Evolutionary conservation across 2,329 filamentous ascomycete genomes (phyloP), one percentile per base, ranked within the genome.

Genomic region (Penicillium decumbens): DNA sequence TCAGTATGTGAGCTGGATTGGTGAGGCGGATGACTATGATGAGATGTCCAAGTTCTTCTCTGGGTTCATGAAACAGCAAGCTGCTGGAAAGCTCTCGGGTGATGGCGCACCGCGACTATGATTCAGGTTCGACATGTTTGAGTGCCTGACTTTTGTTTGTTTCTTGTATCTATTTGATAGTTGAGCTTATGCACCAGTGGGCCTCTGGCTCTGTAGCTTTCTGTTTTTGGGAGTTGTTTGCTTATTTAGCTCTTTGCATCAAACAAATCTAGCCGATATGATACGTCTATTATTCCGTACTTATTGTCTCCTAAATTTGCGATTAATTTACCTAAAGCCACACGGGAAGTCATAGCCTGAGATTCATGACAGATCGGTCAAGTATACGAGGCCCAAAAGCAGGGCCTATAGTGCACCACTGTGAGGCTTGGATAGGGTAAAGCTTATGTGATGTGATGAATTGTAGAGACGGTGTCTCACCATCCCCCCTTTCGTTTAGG

Each of bases 1-100:
- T 67, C 80, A 82, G 64, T 79, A 78, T 77, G 45, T 61, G 13
- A 56, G 52, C 15, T 59, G 56, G 55, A 40, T 59, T 6, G 56
- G 58, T 63, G 56, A 60, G 33, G 35, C 55, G 25, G 56, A 59
- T 43, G 52, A 56, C 20, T 55, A 55, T 37, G 51, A 54, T 7
- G 44, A 49, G 12, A 60, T 60, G 54, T 44, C 48, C 1, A 33
- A 25, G 18, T 56, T 56, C 35, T 57, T 57, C 23, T 29, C 45
- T 27, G 41, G 37, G 1, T 57, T 57, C 24, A 51, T 57, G 53
- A 56, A 28, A 24, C 45, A 10, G 9, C 53, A 50, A 43, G 4
- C 63, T 70, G 27, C 75, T 45, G 45, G 4, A 7, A 42, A 43
- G 32, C 30, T n/a, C 15, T 5, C 32, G 32, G n/a, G 8, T 18